Base-by-base conservation (phyloP, 257 asterid genomes). In the Fraxinus americana region DNA sequence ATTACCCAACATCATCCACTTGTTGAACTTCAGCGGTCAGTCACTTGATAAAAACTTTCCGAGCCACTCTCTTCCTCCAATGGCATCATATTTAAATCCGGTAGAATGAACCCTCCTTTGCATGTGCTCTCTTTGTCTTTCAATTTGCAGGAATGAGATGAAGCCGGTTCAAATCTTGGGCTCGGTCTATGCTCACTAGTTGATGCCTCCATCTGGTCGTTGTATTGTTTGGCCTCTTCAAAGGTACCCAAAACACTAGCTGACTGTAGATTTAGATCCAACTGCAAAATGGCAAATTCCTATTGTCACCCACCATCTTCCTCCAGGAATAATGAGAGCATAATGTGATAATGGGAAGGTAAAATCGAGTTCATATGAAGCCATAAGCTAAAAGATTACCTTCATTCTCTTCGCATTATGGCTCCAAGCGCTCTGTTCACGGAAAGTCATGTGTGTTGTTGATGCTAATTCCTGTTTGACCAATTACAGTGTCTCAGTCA, bases 51-150 rank as follows among this genome's bases (percentile, higher is more conserved):
- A 3, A 41, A 30, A 38, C 45, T 16, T 70, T 70, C 83, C 19
- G 76, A 36, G 11, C 36, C 43, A 27, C 27, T 72, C 19, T 83
- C 87, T 16, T 83, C 89, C 67, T 83, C 87, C 2, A 80, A 74
- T 1, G 87, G 84, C 71, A 48, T 78, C 71, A 48, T 78, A 52
- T 86, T 86, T 61, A 86, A 68, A 79, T 86, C 88, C 2, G 90
- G 88, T 43, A 86, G 74, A 57, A 80, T 12, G 75, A 83, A 86
- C 35, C 83, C 67, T 59, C 80, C 71, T 38, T 75, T 66, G 35
- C 39, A 67, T 13, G 38, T 41, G 2, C 4, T 29, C 17, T 59
- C 79, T 34, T 29, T 36, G 2, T 35, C 67, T 36, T 30, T 70
- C 8, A n/a, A 50, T 23, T 57, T 16, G 7, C 70, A 3, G 54